Base-by-base conservation (phyloP, 83 land plant species). In the Thuja plicata region DNA sequence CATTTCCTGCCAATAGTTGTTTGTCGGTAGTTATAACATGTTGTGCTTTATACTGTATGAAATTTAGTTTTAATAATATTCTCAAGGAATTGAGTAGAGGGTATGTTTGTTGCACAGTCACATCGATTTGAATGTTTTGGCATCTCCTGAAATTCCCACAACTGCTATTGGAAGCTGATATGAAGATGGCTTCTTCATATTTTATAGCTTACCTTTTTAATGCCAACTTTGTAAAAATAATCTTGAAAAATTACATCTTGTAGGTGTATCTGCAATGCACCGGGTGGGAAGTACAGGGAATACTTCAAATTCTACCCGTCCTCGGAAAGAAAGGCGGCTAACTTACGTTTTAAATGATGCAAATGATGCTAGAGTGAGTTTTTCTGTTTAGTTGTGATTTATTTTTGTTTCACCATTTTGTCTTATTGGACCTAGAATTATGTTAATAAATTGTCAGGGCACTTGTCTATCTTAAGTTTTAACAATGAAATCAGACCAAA, bases 251-350 rank as follows among this genome's bases (percentile, higher is more conserved):
- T 76, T 32, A 12, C 79, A 34, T 76, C 5, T 76, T 76, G 79
- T 76, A 76, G 79, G 79, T 76, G 85, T 46, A 83, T 41, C 52
- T 86, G 93, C 91, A 86, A 98, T 98, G 99, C 99, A 98, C 92
- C 99, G 99, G 35, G 99, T 97, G 76, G 99, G 94, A 79, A 98
- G 99, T 92, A 94, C 99, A 30, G 98, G 99, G 70, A 97, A 95
- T 89, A 92, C 93, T 43, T 87, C 93, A 87, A 94, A 94, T 91
- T 93, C 98, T 37, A 21, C 92, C 30, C 99, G 99, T 27, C 96
- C 98, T 76, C 95, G 99, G 19, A 98, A 95, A 89, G 99, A 98
- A 92, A 95, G 96, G 88, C 93, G 98, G 80, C 88, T 98, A 66
- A 97, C 99, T 70, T 98, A 97, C 92, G 99, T 98, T 8, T 88